Percentiles rank a stretch among this genome's conserved stretches.
These are phyloP conservation scores for Exophiala spinifera DNA, from an alignment of 2,329 filamentous ascomycete species.

Conservation along the genomic window DNA sequence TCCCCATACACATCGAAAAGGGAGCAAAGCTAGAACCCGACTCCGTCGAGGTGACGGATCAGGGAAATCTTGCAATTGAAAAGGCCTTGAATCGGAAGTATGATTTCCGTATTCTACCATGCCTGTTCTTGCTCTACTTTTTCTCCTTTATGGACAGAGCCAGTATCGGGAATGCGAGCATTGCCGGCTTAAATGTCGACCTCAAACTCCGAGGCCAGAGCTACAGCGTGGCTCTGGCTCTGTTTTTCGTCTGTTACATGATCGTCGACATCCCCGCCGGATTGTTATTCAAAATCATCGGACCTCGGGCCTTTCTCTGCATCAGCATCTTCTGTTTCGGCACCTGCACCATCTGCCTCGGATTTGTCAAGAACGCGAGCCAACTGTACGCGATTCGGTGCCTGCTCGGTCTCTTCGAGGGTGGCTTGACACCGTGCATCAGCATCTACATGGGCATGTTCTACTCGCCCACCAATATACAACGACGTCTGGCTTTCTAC, in stretches of 20 bases:
- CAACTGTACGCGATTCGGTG: constrained; percentile 61
- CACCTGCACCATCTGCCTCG: no score
- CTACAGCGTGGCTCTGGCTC: not conserved
- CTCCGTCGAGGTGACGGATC: no score
- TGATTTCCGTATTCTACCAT: constrained; percentile 48
- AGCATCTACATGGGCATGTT: constrained; percentile 64
- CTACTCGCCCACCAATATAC: constrained; percentile 60
- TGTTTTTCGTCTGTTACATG: constrained; percentile 14
- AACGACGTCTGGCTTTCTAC: constrained; percentile 63
- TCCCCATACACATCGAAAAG: no score
- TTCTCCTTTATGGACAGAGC: constrained; percentile 66
- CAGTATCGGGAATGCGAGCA: constrained; percentile 68
- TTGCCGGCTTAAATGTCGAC: constrained; percentile 60
- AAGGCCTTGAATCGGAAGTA: constrained; percentile 6
- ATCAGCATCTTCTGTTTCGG: no score
- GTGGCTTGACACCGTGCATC: constrained; percentile 65
- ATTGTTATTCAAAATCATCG: constrained; percentile 18
- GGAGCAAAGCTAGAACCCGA: no score
- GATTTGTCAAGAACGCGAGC: constrained; percentile 32
- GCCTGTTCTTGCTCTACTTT: constrained; percentile 62
- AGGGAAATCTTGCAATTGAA: not conserved
- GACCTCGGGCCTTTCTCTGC: no score
- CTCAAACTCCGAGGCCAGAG: constrained; percentile 31
- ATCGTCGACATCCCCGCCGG: constrained; percentile 13
- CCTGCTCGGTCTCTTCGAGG: constrained; percentile 61